Base-by-base conservation (phyloP, 2,329 filamentous ascomycete genomes). In the Pseudogymnoascus sp. region DNA sequence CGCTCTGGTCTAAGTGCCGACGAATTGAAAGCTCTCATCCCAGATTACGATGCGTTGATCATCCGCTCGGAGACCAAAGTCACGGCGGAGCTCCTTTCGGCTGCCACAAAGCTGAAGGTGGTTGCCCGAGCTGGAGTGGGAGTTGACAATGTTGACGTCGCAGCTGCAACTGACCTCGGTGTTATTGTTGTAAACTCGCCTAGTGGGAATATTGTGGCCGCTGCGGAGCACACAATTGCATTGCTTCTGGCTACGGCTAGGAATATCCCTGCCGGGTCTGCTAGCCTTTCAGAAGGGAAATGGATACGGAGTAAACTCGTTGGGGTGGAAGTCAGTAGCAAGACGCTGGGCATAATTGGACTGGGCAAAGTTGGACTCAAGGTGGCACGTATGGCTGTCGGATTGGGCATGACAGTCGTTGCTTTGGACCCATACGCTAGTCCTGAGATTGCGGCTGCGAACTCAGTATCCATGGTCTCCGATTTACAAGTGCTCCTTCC, bases 51-150 rank as follows among this genome's bases (percentile, higher is more conserved):
- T 59, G 90, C 88, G 19, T 81, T 93, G 61, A 89, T 93, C 65
- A 86, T 93, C 41, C 86, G 90, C 2, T 93, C 89, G 38, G 90
- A 92, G 75, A 93, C 90, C 1, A 89, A 92, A 71, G 89, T 93
- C 65, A 93, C 88, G 0, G 82, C 87, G 0, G 77, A 82, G 2
- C 80, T 93, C 0, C 80, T 93, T 11, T 75, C 78, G 11, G 87
- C 86, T 1, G 89, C 84, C 8, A 83, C 80, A 68, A 88, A 85
- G 64, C 80, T 93, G 61, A 88, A 89, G 67, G 90, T 93, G 7
- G 89, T 95, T 22, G 90, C 89, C 2, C 81, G 90, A 65, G 90
- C 90, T 11, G 90, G 90, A 11, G 90, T 93, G 1, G 90, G 89
- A 33, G 89, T 93, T 24, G 89, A 93, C 76, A 93, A 93, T 76